Conservation (phyloP, 202 grass and related monocot genomes). For the Carex arenaria region DNA sequence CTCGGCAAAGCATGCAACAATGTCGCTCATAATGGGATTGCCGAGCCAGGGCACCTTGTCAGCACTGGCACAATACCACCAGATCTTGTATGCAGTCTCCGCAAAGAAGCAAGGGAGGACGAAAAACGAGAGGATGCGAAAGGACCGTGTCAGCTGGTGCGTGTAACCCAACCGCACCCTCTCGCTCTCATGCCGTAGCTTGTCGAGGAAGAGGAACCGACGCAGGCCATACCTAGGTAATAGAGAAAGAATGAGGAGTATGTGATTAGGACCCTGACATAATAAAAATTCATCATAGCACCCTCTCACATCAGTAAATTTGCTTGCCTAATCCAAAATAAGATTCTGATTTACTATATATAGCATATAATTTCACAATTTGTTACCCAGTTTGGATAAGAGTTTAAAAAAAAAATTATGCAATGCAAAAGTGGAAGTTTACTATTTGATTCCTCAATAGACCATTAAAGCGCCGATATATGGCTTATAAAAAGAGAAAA, state of each 20-base stretch:
- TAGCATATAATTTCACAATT: neutral
- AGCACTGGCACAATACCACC: slow-evolving; percentile 74
- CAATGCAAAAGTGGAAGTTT: neutral
- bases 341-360: neutral
- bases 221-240: slow-evolving; percentile 43
- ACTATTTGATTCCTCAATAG: neutral
- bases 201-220: slow-evolving; percentile 82
- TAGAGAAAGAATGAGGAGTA: neutral
- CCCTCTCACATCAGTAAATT: neutral
- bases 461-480: neutral
- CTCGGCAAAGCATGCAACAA: slow-evolving; percentile 45
- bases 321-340: neutral
- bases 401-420: neutral
- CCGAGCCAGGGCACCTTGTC: slow-evolving; percentile 51
- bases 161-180: slow-evolving; percentile 57
- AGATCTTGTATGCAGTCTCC: slow-evolving; percentile 68
- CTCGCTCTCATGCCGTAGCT: slow-evolving; percentile 46
- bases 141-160: slow-evolving; percentile 50
- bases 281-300: neutral
- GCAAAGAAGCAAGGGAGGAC: slow-evolving; percentile 70
- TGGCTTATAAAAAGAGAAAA: neutral
- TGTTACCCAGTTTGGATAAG: neutral
- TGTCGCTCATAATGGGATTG: slow-evolving; percentile 36
- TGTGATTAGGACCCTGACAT: neutral
- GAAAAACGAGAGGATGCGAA: slow-evolving; percentile 70